Evolutionary conservation across 2,329 filamentous ascomycete genomes (phyloP).

Genomic region (Epichloe bromicola): DNA sequence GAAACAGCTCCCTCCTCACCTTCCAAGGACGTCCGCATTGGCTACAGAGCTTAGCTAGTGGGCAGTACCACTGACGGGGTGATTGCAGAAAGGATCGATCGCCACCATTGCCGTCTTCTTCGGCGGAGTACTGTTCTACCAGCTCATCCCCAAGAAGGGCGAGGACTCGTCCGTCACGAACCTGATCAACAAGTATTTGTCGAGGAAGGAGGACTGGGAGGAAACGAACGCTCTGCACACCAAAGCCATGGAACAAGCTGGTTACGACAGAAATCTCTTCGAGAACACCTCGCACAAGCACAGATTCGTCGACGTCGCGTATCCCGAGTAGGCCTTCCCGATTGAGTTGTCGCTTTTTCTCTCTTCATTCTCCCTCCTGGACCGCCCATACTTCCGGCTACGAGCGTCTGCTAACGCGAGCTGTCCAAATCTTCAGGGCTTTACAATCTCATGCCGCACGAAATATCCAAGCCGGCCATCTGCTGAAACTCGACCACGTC

Average conservation of each 20-base stretch:
- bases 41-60: neutral
- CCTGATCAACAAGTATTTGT: constrained; percentile 33
- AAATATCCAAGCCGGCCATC: constrained; percentile 43
- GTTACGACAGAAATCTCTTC: constrained; percentile 43
- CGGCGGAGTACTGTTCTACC: constrained; percentile 31
- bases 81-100: constrained; percentile 35
- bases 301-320: constrained; percentile 38
- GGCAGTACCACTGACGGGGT: neutral
- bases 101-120: constrained; percentile 32
- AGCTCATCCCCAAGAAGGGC: constrained; percentile 36
- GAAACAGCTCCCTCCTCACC: neutral
- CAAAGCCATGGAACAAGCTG: constrained; percentile 40
- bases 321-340: constrained; percentile 39
- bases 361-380: neutral
- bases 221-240: constrained; percentile 40
- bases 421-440: constrained; percentile 23
- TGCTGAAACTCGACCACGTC: constrained; percentile 40
- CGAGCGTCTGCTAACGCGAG: no score
- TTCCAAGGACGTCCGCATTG: neutral
- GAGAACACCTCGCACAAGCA: constrained; percentile 29
- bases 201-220: constrained; percentile 36
- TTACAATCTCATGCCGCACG: constrained; percentile 36
- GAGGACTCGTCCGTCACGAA: constrained; percentile 32
- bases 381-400: no score
- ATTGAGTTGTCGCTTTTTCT: no score